Conservation (phyloP, 305 asterid species). For the Lippia alba region DNA sequence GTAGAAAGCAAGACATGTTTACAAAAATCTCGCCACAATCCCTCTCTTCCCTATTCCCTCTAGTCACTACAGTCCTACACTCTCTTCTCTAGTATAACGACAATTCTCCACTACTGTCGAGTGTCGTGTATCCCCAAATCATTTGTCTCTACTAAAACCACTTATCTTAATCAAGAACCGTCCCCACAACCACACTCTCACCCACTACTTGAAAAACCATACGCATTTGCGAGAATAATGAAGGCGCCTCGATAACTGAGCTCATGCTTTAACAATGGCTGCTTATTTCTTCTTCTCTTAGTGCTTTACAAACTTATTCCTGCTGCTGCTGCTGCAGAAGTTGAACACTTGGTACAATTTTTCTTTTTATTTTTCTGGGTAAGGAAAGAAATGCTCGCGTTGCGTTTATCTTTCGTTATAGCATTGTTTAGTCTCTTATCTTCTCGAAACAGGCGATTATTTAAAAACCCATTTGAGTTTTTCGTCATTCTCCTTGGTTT, state of each 20-base stretch:
- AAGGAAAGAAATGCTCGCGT: slow-evolving; percentile 24
- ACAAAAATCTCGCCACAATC: background rate
- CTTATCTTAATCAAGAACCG: background rate
- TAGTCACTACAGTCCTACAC: no score
- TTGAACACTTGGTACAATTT: background rate
- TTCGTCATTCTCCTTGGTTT: slow-evolving; percentile 14
- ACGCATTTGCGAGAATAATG: slow-evolving; percentile 1
- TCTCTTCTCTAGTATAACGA: slow-evolving; percentile 24
- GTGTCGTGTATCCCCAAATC: slow-evolving; percentile 18
- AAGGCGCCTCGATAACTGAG: slow-evolving; percentile 21
- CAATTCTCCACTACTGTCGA: slow-evolving; percentile 7
- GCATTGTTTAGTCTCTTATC: background rate
- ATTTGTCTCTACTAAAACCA: slow-evolving; percentile 21
- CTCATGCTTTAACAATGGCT: slow-evolving; percentile 25
- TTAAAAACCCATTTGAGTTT: slow-evolving; percentile 16
- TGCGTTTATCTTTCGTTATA: background rate
- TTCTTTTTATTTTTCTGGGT: slow-evolving; percentile 33
- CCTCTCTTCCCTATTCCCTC: slow-evolving; percentile 17
- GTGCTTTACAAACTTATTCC: slow-evolving; percentile 3
- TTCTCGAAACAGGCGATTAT: slow-evolving; percentile 28
- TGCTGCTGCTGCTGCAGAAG: slow-evolving; percentile 6
- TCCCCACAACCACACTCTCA: slow-evolving; percentile 9
- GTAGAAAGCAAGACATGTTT: background rate
- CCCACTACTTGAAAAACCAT: slow-evolving; percentile 32
- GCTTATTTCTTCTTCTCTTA: slow-evolving; percentile 28